phyloP scores from a whole-genome alignment of 2,329 filamentous ascomycete genomes.

The Pseudogymnoascus sp. region DNA sequence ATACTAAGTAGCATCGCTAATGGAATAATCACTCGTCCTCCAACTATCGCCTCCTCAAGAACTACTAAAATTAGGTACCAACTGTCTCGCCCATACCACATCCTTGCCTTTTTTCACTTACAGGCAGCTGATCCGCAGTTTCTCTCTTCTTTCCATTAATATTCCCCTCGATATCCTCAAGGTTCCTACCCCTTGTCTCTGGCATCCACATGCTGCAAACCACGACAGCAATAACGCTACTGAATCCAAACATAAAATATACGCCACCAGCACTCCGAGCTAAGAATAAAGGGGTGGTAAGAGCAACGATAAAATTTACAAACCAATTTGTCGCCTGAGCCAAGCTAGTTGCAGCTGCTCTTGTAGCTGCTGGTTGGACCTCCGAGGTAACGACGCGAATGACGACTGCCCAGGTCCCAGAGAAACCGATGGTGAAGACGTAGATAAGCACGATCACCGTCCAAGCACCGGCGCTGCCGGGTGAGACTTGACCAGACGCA shows the following conservation, averaged over 20 bases:
- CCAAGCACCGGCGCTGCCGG: slow-evolving; percentile 35
- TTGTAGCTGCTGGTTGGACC: slow-evolving; percentile 46
- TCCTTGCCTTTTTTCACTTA: neutral
- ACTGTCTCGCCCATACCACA: too few relatives aligned
- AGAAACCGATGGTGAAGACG: slow-evolving; percentile 39
- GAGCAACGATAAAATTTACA: slow-evolving; percentile 26
- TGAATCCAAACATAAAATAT: slow-evolving; percentile 25
- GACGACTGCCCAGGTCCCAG: slow-evolving; percentile 44
- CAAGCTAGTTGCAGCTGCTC: slow-evolving; percentile 44
- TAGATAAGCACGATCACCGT: slow-evolving; percentile 43
- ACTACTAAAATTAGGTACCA: too few relatives aligned
- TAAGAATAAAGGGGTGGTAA: slow-evolving; percentile 28
- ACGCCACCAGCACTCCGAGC: slow-evolving; percentile 18
- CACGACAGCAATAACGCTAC: slow-evolving; percentile 20
- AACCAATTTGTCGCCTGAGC: slow-evolving; percentile 39
- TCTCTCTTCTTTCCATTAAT: slow-evolving; percentile 1
- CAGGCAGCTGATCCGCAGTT: neutral
- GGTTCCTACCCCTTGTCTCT: slow-evolving; percentile 20
- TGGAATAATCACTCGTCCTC: too few relatives aligned
- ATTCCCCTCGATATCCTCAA: slow-evolving; percentile 17
- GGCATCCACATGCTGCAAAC: slow-evolving; percentile 19
- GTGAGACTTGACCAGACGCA: slow-evolving; percentile 35
- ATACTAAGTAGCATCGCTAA: too few relatives aligned
- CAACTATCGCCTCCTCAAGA: too few relatives aligned
- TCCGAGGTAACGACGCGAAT: slow-evolving; percentile 49